Evolutionary conservation across 805 yeast species (phyloP), one percentile per base, ranked within the genome.

Genomic region (Candida namnaoensis): DNA sequence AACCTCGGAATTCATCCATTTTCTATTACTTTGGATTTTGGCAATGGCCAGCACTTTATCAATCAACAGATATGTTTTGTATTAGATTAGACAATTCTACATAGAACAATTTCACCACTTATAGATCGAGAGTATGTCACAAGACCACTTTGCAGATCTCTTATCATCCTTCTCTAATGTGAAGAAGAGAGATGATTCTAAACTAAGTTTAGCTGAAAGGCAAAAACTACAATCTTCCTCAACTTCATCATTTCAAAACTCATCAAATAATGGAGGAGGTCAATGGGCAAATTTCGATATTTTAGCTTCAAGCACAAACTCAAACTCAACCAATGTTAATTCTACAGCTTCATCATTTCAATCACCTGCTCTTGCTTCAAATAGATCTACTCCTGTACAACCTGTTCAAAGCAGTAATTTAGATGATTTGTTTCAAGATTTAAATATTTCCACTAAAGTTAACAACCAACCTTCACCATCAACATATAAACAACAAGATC

Each of bases 261-360:
- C n/a, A 38, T 36, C 27, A 37, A 35, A 15, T 28, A 43, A 34
- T 14, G 42, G 45, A 33, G 19, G 19, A 19, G 19, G 19, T 19
- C 53, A 52, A 41, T 65, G 67, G 67, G 53, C 63, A 3, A 61
- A 64, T 38, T 47, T 72, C 34, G 74, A 68, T 46, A 38, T 65
- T n/a, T 46, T 72, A 12, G 49, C 11, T 30, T 9, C n/a, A 30
- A 12, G 6, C 2, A 13, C 30, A 27, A 27, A 11, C 11, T 4
- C 8, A 27, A 27, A 7, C 30, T 9, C 5, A 27, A 9, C 30
- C 2, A 27, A 27, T 27, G 30, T 27, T 19, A 19, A 19, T 19
- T 19, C 19, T 19, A 19, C 19, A 19, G 19, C 19, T 3, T 19
- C 19, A 19, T 19, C 19, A 19, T 19, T 19, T 19, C 19, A 19